Conservation (phyloP, 2,329 filamentous ascomycete genomes). For the Cercospora zeina region DNA sequence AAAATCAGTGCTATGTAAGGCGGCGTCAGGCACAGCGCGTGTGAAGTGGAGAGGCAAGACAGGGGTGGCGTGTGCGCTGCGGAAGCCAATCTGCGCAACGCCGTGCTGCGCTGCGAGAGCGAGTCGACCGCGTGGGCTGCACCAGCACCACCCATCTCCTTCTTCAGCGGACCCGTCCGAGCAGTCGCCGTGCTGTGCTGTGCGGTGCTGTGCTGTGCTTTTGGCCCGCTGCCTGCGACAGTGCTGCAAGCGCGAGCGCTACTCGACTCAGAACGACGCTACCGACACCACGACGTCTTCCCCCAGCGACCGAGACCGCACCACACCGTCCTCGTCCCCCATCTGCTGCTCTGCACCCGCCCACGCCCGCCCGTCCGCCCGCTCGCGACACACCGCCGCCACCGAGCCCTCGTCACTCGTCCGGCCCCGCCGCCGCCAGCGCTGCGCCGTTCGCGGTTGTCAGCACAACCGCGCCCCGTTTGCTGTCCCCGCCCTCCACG, state of each 20-base stretch:
- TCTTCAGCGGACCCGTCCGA: neutral
- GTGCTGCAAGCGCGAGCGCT: slow-evolving; percentile 10
- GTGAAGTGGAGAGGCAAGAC: slow-evolving; percentile 11
- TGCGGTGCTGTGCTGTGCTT: neutral
- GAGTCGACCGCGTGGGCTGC: neutral
- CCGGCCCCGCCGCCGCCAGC: neutral
- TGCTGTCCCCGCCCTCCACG: slow-evolving; percentile 7
- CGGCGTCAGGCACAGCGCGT: slow-evolving; percentile 8
- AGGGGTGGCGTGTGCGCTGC: slow-evolving; percentile 2
- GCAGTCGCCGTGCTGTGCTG: neutral
- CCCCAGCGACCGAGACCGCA: slow-evolving; percentile 1
- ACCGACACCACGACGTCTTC: neutral
- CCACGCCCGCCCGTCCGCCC: neutral
- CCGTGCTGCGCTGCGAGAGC: neutral
- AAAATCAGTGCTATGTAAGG: slow-evolving; percentile 2
- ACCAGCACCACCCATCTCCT: neutral
- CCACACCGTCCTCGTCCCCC: slow-evolving; percentile 3
- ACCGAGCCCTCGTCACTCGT: neutral
- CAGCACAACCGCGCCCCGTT: slow-evolving; percentile 9
- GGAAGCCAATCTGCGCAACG: slow-evolving; percentile 5
- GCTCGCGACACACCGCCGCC: neutral
- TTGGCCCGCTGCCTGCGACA: neutral
- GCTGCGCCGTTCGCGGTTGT: slow-evolving; percentile 8
- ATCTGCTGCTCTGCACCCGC: neutral
- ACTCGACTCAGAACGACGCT: slow-evolving; percentile 4